Conservation (phyloP, 1,284 basidiomycete genomes). For the Pterulicium gracile region DNA sequence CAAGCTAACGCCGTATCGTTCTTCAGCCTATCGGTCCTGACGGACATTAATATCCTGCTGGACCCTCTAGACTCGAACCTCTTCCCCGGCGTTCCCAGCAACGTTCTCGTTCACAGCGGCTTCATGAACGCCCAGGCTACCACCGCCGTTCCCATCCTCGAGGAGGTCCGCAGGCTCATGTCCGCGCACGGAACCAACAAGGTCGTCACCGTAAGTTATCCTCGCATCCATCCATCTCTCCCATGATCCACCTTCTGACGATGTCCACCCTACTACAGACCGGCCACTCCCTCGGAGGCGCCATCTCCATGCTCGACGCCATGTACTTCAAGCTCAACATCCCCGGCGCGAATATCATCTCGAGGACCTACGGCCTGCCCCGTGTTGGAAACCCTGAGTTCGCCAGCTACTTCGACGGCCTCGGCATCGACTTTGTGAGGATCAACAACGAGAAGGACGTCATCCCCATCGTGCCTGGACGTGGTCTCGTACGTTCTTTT, state of each 20-base stretch:
- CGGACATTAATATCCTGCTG: conserved; percentile 33
- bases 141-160: conserved; percentile 29
- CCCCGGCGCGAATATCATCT: conserved; percentile 6
- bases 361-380: conserved; percentile 29
- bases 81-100: conserved; percentile 42
- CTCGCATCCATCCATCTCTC: conserved; percentile 30
- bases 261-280: too few relatives aligned
- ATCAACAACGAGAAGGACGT: conserved; percentile 11
- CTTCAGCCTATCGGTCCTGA: conserved; percentile 29
- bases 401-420: conserved; percentile 13
- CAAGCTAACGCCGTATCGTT: conserved; percentile 12
- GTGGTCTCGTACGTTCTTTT: background rate
- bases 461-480: conserved; percentile 19
- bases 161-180: conserved; percentile 30
- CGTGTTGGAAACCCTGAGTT: conserved; percentile 19
- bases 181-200: conserved; percentile 21
- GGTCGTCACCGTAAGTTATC: conserved; percentile 40
- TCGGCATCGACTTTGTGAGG: conserved; percentile 2
- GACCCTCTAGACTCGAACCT: conserved; percentile 27
- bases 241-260: too few relatives aligned
- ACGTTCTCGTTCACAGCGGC: conserved; percentile 39
- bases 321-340: conserved; percentile 5
- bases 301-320: conserved; percentile 6
- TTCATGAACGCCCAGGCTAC: conserved; percentile 42
- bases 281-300: conserved; percentile 6